phyloP scores from a whole-genome alignment of 257 asterid genomes.

The Solanum pimpinellifolium region DNA sequence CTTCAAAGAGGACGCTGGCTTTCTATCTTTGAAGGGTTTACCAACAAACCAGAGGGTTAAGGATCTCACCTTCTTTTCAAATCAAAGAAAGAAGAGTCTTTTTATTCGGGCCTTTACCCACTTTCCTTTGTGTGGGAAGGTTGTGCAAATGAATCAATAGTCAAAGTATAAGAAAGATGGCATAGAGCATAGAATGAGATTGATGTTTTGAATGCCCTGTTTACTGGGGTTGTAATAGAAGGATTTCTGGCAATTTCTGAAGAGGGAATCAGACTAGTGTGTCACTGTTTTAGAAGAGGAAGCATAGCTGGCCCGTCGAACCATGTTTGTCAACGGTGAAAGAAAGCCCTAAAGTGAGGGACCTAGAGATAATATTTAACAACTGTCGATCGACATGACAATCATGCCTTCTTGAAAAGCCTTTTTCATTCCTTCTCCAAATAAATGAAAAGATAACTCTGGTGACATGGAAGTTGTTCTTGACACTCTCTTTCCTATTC shows the following conservation, averaged over 20 bases:
- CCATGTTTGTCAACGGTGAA: background rate
- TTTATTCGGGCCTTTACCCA: background rate
- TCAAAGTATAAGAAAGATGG: background rate
- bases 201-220: background rate
- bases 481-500: background rate
- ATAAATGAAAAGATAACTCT: background rate
- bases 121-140: background rate
- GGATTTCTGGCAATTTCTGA: background rate
- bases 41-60: background rate
- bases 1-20: background rate
- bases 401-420: background rate
- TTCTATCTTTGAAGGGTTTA: background rate
- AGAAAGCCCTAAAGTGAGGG: background rate
- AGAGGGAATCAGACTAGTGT: background rate
- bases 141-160: background rate
- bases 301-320: too few species aligned
- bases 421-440: background rate
- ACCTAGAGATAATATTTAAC: background rate
- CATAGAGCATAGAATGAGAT: background rate
- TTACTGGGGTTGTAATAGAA: background rate
- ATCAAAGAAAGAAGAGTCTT: background rate
- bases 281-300: background rate
- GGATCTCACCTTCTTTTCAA: background rate
- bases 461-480: background rate
- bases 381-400: background rate